Evolutionary conservation across 2,329 filamentous ascomycete species (phyloP).

Genomic region (Trichoderma sp.): DNA sequence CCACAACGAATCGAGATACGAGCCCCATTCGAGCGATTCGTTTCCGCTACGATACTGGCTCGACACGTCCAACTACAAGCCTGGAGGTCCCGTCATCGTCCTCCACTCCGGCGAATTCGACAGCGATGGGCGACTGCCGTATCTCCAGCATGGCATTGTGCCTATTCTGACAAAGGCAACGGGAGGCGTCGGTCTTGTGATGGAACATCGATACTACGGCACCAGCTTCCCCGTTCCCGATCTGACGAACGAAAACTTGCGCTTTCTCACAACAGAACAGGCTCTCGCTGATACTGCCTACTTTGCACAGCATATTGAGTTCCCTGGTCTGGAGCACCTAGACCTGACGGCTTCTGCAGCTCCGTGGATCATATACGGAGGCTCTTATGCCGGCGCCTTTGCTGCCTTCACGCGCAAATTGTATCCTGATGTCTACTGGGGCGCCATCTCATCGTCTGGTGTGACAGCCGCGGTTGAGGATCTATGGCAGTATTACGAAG

Average conservation of each 20-base stretch:
- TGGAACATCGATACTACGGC: conserved; percentile 89
- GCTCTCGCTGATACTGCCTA: conserved; percentile 79
- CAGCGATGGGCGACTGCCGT: conserved; percentile 55
- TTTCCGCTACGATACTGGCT: conserved; percentile 83
- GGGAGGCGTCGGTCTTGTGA: conserved; percentile 72
- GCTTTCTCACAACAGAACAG: conserved; percentile 83
- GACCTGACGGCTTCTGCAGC: conserved; percentile 66
- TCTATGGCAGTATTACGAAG: conserved; percentile 66
- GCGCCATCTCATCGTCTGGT: conserved; percentile 76
- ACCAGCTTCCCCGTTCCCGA: conserved; percentile 68
- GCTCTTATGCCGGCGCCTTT: conserved; percentile 80
- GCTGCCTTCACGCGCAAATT: conserved; percentile 73
- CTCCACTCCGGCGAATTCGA: conserved; percentile 60
- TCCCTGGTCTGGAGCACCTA: conserved; percentile 66
- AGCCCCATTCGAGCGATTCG: conserved; percentile 68
- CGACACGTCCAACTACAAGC: conserved; percentile 71
- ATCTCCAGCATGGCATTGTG: conserved; percentile 76
- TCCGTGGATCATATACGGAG: conserved; percentile 79
- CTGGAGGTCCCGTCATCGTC: conserved; percentile 79
- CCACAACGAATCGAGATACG: conserved; percentile 75
- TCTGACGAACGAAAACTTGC: conserved; percentile 67
- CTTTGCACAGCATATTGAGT: conserved; percentile 73
- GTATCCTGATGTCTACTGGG: conserved; percentile 80
- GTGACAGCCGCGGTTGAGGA: conserved; percentile 77
- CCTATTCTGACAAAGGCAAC: conserved; percentile 70